A percentile compares a stretch with the other conserved stretches of the same genome.
Evolutionary conservation across 805 yeast species (phyloP).

Genomic region (Ogataea pilisensis): DNA sequence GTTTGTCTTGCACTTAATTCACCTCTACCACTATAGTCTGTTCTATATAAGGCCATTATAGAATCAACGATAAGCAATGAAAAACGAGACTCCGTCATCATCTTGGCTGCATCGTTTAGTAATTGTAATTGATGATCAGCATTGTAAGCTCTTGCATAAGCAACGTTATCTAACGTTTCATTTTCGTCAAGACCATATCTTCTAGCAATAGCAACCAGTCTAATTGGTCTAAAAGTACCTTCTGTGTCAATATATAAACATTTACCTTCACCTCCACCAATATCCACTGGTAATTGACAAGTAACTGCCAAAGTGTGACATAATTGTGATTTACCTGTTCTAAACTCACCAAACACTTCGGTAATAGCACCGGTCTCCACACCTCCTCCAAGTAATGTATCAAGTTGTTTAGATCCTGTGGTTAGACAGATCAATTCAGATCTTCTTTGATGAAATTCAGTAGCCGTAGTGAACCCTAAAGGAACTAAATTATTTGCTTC

Average conservation of each 20-base stretch:
- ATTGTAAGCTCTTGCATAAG: conserved; percentile 95
- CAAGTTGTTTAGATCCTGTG: conserved; percentile 92
- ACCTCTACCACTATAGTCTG: conserved; percentile 94
- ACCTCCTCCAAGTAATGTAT: conserved; percentile 93
- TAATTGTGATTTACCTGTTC: conserved; percentile 96
- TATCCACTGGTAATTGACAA: conserved; percentile 91
- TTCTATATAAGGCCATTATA: conserved; percentile 92
- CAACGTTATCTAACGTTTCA: conserved; percentile 94
- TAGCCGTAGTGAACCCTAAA: conserved; percentile 96
- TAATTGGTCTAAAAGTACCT: conserved; percentile 91
- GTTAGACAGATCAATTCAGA: conserved; percentile 89
- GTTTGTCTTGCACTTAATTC: conserved; percentile 92
- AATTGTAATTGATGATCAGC: conserved; percentile 93
- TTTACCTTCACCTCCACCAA: conserved; percentile 99
- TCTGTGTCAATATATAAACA: conserved; percentile 95
- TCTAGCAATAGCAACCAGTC: conserved; percentile 85
- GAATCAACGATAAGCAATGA: conserved; percentile 92
- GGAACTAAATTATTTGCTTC: conserved; percentile 89
- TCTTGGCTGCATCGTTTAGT: conserved; percentile 82
- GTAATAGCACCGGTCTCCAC: conserved; percentile 96
- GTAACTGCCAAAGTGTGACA: conserved; percentile 97
- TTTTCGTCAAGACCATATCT: conserved; percentile 89
- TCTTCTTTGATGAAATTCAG: conserved; percentile 86
- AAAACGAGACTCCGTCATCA: conserved; percentile 95
- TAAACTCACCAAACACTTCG: conserved; percentile 93